Evolutionary conservation across 768 basidiomycete species (phyloP).

Genomic region (Leccinellum rugosiceps): DNA sequence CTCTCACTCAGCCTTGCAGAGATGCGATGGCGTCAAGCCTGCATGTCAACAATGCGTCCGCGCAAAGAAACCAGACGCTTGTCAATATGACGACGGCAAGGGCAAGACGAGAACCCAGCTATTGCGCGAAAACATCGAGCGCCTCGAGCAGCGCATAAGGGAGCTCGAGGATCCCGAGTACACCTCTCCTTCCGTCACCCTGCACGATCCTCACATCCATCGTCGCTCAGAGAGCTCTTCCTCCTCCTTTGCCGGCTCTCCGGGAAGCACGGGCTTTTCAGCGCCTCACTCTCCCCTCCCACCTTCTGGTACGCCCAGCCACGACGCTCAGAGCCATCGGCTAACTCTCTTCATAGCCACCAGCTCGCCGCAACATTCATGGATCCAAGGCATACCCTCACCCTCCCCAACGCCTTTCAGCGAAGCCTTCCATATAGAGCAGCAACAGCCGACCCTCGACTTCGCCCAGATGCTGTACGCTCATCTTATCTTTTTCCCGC

Average conservation of each 20-base stretch:
- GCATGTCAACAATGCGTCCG: slow-evolving; percentile 76
- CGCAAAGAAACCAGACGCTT: slow-evolving; percentile 71
- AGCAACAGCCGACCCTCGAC: slow-evolving; percentile 52
- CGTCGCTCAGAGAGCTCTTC: slow-evolving; percentile 46
- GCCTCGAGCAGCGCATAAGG: slow-evolving; percentile 66
- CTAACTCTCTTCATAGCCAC: slow-evolving; percentile 33
- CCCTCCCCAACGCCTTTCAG: slow-evolving; percentile 55
- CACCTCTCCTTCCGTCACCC: slow-evolving; percentile 59
- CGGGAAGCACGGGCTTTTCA: slow-evolving; percentile 48
- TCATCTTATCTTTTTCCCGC: slow-evolving; percentile 6
- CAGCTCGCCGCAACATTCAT: slow-evolving; percentile 50
- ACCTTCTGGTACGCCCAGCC: slow-evolving; percentile 42
- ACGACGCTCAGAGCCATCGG: neutral
- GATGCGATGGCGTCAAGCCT: slow-evolving; percentile 76
- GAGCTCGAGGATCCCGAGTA: slow-evolving; percentile 78
- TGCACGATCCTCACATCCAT: slow-evolving; percentile 63
- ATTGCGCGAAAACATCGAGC: slow-evolving; percentile 71
- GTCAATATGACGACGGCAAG: slow-evolving; percentile 84
- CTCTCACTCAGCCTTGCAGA: slow-evolving; percentile 37
- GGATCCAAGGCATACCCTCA: slow-evolving; percentile 47
- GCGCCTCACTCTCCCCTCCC: slow-evolving; percentile 59
- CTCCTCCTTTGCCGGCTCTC: slow-evolving; percentile 50
- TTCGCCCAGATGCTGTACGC: slow-evolving; percentile 65
- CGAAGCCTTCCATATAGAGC: slow-evolving; percentile 44
- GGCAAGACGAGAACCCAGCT: slow-evolving; percentile 80